Percentiles rank a stretch among this genome's conserved stretches.
phyloP scores from a whole-genome alignment of 371 early-diverging fungal species.

The Nematocida sp. region DNA sequence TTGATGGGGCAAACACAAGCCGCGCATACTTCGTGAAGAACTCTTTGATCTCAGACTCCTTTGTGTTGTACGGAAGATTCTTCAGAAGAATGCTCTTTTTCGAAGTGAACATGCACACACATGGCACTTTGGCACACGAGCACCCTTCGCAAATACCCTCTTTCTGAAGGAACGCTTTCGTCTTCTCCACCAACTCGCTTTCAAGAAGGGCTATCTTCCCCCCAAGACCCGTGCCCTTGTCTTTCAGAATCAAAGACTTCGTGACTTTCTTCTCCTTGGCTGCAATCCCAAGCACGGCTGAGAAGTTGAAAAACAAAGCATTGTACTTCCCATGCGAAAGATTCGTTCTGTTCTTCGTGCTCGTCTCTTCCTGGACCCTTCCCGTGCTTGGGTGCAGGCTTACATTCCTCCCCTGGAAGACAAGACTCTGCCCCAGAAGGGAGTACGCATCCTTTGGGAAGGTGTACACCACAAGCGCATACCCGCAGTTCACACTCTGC shows the following conservation, averaged over 20 bases:
- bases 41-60: conserved; percentile 28
- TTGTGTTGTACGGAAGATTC: conserved; percentile 31
- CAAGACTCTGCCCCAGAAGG: conserved; percentile 6
- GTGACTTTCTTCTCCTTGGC: conserved; percentile 53
- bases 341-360: conserved; percentile 23
- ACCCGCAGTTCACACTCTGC: conserved; percentile 26
- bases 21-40: conserved; percentile 26
- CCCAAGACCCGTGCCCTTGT: conserved; percentile 60
- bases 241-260: conserved; percentile 55
- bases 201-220: conserved; percentile 60
- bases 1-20: conserved; percentile 56
- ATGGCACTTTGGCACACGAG: conserved; percentile 12
- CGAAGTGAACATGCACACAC: conserved; percentile 37
- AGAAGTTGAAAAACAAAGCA: conserved; percentile 63
- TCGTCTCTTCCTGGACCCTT: conserved; percentile 3
- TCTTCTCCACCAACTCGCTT: conserved; percentile 62
- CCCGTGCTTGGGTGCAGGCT: conserved; percentile 50
- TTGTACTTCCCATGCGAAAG: conserved; percentile 55
- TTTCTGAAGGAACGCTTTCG: conserved; percentile 57
- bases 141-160: conserved; percentile 51
- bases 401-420: conserved; percentile 52
- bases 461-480: conserved; percentile 17
- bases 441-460: conserved; percentile 35
- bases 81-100: conserved; percentile 36
- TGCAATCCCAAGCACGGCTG: conserved; percentile 58